phyloP scores from a whole-genome alignment of 2,329 filamentous ascomycete species.

The Beauveria sp. region DNA sequence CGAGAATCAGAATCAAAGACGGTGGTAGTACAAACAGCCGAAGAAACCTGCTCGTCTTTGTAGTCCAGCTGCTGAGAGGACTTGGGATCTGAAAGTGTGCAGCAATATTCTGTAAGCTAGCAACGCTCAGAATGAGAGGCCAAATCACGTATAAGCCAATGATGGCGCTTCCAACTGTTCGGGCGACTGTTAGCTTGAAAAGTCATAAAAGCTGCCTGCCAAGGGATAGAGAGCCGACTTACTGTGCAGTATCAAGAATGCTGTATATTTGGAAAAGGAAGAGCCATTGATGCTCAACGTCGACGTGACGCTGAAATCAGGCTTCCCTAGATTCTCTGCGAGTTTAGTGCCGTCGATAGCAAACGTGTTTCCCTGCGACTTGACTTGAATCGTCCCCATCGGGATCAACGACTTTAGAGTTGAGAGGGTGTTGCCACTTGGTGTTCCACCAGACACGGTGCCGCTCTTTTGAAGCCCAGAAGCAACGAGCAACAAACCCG shows the following conservation, averaged over 20 bases:
- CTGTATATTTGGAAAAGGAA: background rate
- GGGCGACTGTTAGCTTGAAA: background rate
- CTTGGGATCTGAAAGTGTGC: constrained; percentile 16
- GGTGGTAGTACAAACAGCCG: constrained; percentile 21
- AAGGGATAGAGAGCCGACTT: background rate
- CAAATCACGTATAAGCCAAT: constrained; percentile 19
- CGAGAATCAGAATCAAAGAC: constrained; percentile 17
- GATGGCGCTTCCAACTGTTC: constrained; percentile 15
- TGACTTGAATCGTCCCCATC: constrained; percentile 19
- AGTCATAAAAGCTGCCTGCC: background rate
- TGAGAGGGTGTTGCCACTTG: constrained; percentile 12
- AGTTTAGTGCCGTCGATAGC: constrained; percentile 19
- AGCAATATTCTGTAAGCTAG: constrained; percentile 20
- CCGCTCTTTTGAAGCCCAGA: constrained; percentile 20
- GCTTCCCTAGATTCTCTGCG: constrained; percentile 14
- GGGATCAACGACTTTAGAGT: constrained; percentile 20
- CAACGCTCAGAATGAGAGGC: constrained; percentile 21
- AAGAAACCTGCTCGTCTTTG: constrained; percentile 19
- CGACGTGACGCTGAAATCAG: constrained; percentile 4
- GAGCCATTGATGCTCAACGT: background rate
- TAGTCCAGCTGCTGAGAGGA: constrained; percentile 16
- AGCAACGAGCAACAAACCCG: constrained; percentile 21
- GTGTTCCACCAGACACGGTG: constrained; percentile 11
- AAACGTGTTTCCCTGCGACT: constrained; percentile 20
- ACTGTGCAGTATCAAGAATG: background rate